Evolutionary conservation across 345 rosid species (phyloP).

Genomic region (Ricinus communis): DNA sequence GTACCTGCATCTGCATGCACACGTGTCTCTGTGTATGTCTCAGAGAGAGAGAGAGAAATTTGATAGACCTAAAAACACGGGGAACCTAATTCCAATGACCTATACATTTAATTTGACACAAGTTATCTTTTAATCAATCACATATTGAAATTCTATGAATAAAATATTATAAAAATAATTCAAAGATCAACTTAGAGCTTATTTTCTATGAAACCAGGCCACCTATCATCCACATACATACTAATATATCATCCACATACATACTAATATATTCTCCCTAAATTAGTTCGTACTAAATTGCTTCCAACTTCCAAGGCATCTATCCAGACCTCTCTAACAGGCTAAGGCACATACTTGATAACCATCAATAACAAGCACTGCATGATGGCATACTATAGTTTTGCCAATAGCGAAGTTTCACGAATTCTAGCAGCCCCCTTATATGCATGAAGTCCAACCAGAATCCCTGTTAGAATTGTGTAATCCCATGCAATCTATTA

Average conservation of each 20-base stretch:
- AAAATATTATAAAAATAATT: background rate
- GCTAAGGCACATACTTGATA: background rate
- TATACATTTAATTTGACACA: slow-evolving; percentile 1
- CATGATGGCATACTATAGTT: background rate
- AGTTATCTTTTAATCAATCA: background rate
- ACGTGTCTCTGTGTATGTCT: too few species aligned
- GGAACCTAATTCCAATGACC: background rate
- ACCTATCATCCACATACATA: background rate
- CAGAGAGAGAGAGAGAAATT: background rate
- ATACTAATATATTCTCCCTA: background rate
- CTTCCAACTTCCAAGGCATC: background rate
- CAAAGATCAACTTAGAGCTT: background rate
- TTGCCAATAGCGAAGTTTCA: background rate
- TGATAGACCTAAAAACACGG: background rate
- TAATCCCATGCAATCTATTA: background rate
- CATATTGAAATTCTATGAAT: background rate
- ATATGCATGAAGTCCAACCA: background rate
- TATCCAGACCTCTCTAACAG: background rate
- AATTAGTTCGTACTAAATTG: background rate
- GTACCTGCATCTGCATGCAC: too few species aligned
- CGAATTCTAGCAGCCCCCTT: background rate
- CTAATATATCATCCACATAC: background rate
- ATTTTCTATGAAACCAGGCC: background rate
- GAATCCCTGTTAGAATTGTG: background rate
- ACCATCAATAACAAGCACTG: background rate